Evolutionary conservation across 169 alveolate species (phyloP), one percentile per base, ranked within the genome.

Genomic region (Cryptosporidium meleagridis): DNA sequence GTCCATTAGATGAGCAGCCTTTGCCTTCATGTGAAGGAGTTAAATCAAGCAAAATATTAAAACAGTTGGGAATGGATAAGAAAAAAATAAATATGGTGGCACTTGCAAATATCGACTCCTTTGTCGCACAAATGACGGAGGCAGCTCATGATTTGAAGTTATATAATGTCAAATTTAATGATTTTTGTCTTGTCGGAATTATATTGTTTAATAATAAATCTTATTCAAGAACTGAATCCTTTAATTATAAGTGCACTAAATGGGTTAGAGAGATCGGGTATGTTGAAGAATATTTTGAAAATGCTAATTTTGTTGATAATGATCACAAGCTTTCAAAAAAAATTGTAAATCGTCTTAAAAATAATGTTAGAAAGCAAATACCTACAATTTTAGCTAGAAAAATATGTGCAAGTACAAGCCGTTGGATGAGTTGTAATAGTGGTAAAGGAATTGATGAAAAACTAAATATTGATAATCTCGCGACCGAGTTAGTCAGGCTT

Each of bases 401-500:
- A 48, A 80, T 80, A 14, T 80, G 89, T 21, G 73, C 89, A 80
- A 80, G 75, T 18, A 80, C 89, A 26, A 80, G 37, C 45, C 73
- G 89, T 12, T 80, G 89, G 89, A 80, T 80, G 89, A 80, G 89
- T 45, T 80, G 89, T 29, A 80, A 80, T 9, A 75, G 45, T 39
- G 89, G 68, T 14, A 14, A 26, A 4, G 51, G 29, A 37, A 80
- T 80, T 26, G 89, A 80, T 37, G 75, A 80, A 37, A 80, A 80
- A 45, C 70, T 80, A 26, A 80, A 58, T 16, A 80, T 80, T 23
- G 89, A 80, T 31, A 61, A 41, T 23, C 75, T 80, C 12, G 89
- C 89, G 44, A 80, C 89, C 21, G 89, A 80, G 29, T 41, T 80
- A 14, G 65, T 80, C 6, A 80, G 75, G 41, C 29, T 80, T 37